Base-by-base conservation (phyloP, 352 stramenopile species). In the Pythium myriotylum region DNA sequence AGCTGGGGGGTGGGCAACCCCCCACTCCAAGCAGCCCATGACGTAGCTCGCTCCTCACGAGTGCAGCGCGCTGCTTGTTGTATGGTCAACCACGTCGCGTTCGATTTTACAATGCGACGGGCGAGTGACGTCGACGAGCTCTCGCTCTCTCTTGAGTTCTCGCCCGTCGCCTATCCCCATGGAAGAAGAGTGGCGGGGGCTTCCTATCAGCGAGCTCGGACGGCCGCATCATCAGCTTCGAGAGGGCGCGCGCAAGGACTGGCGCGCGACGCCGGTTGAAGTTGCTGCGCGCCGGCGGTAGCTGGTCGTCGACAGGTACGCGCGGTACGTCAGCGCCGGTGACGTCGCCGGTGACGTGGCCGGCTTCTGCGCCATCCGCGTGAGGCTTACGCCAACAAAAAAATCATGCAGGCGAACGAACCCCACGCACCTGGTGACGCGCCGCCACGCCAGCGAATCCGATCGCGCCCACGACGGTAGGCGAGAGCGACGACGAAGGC, bases 241-340 rank as follows among this genome's bases (percentile, higher is more conserved):
- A 10, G 29, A 35, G 29, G 29, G 29, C 13, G 37, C 8, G 7
- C 37, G 37, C 5, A 20, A 20, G 37, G 37, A 43, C 37, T 43
- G 37, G 37, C 37, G 37, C 29, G 29, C 29, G 10, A 35, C 10
- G 29, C 37, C n/a, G 37, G 5, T 43, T 43, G 37, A 43, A 43
- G 13, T 43, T 43, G 33, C 1, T 33, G 19, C 66, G 33, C 84
- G 45, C 8, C 69, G 74, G 46, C 69, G 42, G 51, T 90, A 90
- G 53, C 81, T 84, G 35, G 78, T 87, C 54, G 68, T 74, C 48
- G 77, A 59, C 54, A 88, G 77, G 63, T 79, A 86, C 45, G 75
- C 59, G 42, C 75, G 63, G 56, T 86, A 88, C 62, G 46, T 45
- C 27, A 65, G 42, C 42, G 65, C 60, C 50, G 55, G 46, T 54